A percentile compares a stretch with the other conserved stretches of the same genome.
phyloP scores from a whole-genome alignment of 2,329 filamentous ascomycete genomes.

The Fusarium annulatum region DNA sequence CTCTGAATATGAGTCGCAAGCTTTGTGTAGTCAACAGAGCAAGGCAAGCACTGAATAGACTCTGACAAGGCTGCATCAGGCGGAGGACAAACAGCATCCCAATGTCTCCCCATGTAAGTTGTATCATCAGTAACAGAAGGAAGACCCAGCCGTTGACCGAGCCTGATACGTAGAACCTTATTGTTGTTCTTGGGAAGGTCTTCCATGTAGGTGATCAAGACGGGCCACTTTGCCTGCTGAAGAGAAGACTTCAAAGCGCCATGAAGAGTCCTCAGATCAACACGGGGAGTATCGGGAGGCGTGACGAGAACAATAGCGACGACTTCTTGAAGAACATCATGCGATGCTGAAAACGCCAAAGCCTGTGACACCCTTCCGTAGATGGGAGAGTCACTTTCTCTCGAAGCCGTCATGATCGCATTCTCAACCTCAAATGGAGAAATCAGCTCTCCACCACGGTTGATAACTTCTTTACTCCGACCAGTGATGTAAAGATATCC shows the following conservation, averaged over 20 bases:
- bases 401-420: slow-evolving; percentile 11
- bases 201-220: background rate
- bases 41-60: background rate
- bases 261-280: background rate
- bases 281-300: background rate
- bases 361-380: background rate
- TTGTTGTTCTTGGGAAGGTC: slow-evolving; percentile 20
- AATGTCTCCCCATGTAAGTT: background rate
- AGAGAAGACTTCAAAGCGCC: background rate
- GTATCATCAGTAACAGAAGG: background rate
- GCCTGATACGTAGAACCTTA: slow-evolving; percentile 5
- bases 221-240: slow-evolving; percentile 7
- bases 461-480: slow-evolving; percentile 14
- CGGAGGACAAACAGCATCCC: background rate
- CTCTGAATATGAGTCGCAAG: background rate
- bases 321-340: slow-evolving; percentile 11
- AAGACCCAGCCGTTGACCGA: background rate
- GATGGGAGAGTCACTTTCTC: background rate
- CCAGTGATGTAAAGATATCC: slow-evolving; percentile 18
- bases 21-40: background rate
- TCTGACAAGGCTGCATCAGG: background rate
- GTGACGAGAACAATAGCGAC: background rate
- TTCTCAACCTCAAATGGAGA: slow-evolving; percentile 16
- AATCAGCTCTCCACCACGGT: background rate
- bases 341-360: background rate